phyloP scores from a whole-genome alignment of 106 monocot species.

The Xerophyta viscosa region DNA sequence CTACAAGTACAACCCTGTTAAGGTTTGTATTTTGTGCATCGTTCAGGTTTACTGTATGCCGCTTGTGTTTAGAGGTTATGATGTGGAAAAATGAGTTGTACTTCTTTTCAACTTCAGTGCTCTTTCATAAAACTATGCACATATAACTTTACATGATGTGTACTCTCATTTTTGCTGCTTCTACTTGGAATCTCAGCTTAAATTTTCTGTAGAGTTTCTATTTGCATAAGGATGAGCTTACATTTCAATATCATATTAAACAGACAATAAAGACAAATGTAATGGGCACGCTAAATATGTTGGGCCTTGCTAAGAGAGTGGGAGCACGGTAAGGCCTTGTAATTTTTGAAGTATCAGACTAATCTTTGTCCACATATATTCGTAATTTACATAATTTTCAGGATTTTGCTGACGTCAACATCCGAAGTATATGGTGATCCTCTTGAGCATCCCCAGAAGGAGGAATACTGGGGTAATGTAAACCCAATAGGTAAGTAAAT shows the following conservation, averaged over 20 bases:
- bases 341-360: neutral
- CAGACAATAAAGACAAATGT: constrained; percentile 99
- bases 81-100: too few species aligned
- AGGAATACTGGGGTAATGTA: constrained; percentile 98
- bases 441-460: constrained; percentile 90
- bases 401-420: constrained; percentile 93
- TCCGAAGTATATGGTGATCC: constrained; percentile 99
- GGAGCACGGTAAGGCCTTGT: constrained; percentile 61
- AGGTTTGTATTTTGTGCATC: constrained; percentile 29
- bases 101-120: too few species aligned
- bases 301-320: constrained; percentile 95
- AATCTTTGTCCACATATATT: neutral
- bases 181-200: too few species aligned
- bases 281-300: constrained; percentile 94
- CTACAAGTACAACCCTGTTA: constrained; percentile 97
- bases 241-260: constrained; percentile 2
- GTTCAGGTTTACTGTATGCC: neutral
- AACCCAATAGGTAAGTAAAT: constrained; percentile 79
- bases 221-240: too few species aligned
- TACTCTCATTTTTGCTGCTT: too few species aligned
- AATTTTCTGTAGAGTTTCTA: too few species aligned
- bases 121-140: too few species aligned
- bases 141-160: too few species aligned
- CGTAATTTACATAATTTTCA: constrained; percentile 13
- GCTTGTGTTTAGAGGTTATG: too few species aligned